Evolutionary conservation across 2,329 filamentous ascomycete genomes (phyloP).

Genomic region (Xylaria sp.): DNA sequence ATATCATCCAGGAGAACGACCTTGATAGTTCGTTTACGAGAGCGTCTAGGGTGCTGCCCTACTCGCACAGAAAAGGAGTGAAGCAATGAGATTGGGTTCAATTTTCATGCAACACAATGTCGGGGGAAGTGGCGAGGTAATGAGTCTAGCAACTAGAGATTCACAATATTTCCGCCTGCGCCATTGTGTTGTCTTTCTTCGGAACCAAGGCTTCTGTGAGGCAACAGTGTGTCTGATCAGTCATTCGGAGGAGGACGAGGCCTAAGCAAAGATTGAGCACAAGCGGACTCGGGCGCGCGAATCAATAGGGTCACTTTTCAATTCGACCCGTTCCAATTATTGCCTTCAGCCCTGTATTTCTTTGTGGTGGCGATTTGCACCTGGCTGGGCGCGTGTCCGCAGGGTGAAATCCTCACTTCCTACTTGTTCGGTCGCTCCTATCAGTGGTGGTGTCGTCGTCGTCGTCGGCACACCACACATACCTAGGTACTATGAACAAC

Average conservation of each 20-base stretch:
- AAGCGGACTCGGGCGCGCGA: slow-evolving; percentile 14
- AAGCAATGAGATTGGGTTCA: not conserved
- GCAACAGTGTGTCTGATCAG: slow-evolving; percentile 3
- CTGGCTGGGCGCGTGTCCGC: not conserved
- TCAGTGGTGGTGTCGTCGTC: no score
- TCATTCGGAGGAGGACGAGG: slow-evolving; percentile 3
- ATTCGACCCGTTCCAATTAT: slow-evolving; percentile 2
- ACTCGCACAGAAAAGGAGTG: not conserved
- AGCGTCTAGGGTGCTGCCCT: not conserved
- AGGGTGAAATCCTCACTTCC: slow-evolving; percentile 2
- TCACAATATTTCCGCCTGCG: not conserved
- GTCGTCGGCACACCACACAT: not conserved
- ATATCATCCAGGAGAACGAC: no score
- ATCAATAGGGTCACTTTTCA: slow-evolving; percentile 4
- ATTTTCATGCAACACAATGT: not conserved
- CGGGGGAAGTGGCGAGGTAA: not conserved
- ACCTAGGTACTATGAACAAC: not conserved
- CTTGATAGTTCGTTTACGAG: not conserved
- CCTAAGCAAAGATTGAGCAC: slow-evolving; percentile 3
- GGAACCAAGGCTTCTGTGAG: not conserved
- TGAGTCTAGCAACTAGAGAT: not conserved
- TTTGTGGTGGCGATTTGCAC: slow-evolving; percentile 18
- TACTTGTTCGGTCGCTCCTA: not conserved
- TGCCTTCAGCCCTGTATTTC: slow-evolving; percentile 14
- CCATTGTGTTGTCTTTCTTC: slow-evolving; percentile 10